Evolutionary conservation across 805 yeast species (phyloP).

Genomic region (Saccharomycopsis vini): DNA sequence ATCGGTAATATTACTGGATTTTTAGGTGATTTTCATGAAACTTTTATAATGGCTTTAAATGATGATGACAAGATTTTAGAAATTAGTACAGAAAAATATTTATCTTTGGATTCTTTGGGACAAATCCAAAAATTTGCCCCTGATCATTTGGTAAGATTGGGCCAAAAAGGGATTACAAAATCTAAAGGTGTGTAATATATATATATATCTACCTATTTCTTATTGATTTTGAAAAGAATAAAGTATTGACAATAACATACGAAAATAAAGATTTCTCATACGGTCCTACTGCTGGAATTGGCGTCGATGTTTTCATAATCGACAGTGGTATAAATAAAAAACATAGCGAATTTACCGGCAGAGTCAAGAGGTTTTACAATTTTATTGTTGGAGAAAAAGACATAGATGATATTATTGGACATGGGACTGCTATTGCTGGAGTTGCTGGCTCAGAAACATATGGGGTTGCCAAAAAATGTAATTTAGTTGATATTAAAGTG

Average conservation of each 20-base stretch:
- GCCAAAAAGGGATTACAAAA: slow-evolving; percentile 27
- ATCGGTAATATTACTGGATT: slow-evolving; percentile 12
- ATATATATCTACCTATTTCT: neutral
- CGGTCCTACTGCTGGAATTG: slow-evolving; percentile 42
- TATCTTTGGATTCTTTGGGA: slow-evolving; percentile 18
- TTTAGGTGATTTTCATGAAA: slow-evolving; percentile 8
- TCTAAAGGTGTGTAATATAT: slow-evolving; percentile 18
- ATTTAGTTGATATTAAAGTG: slow-evolving; percentile 36
- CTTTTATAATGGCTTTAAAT: neutral
- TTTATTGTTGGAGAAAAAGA: slow-evolving; percentile 33
- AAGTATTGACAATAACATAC: too few relatives aligned
- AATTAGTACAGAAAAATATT: slow-evolving; percentile 6
- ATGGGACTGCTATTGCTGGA: slow-evolving; percentile 46
- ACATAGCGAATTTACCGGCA: slow-evolving; percentile 49
- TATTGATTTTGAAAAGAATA: neutral
- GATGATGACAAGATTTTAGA: slow-evolving; percentile 4
- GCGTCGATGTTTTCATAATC: slow-evolving; percentile 47
- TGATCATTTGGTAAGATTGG: slow-evolving; percentile 31
- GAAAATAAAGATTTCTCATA: slow-evolving; percentile 23
- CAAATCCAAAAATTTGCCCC: slow-evolving; percentile 33
- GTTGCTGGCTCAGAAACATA: slow-evolving; percentile 40
- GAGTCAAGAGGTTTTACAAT: slow-evolving; percentile 39
- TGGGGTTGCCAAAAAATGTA: slow-evolving; percentile 44
- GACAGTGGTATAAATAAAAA: slow-evolving; percentile 47
- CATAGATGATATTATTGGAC: slow-evolving; percentile 26